Base-by-base conservation (phyloP, 2,329 filamentous ascomycete species). In the Mollisiaceae sp. region DNA sequence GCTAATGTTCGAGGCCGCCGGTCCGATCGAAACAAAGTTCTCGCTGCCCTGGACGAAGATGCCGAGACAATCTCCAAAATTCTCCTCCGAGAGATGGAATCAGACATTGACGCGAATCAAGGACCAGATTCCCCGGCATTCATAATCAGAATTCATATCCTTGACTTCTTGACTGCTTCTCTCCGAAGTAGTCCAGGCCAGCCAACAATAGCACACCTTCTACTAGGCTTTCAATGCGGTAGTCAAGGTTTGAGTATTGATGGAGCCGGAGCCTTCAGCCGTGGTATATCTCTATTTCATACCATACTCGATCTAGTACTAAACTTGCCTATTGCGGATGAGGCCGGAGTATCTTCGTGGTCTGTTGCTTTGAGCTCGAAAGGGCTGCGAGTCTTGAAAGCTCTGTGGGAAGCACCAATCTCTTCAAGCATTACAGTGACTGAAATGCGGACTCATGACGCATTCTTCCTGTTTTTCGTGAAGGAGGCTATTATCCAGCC, bases 201-300 rank as follows among this genome's bases (percentile, higher is more conserved):
- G 71, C 94, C 95, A 4, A 96, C 91, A 1, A 89, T 99, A 70
- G 95, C 94, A 0, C 96, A 99, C 77, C 83, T 97, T 55, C 82
- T 99, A 1, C 86, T 99, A 5, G 95, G 95, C 0, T 97, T 99
- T 77, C 86, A 86, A 63, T 96, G 93, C 73, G 86, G 88, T 52
- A 86, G 90, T 41, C 89, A 88, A 68, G 85, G 85, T 11, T 81
- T 98, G 2, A 87, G 87, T 27, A 81, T 95, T 38, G 84, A 90
- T 59, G 80, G 87, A 1, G 85, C 88, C 35, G 86, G 93, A 57
- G 79, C 91, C 2, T 96, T 97, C 77, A 86, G 89, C 14, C 82
- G 86, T 18, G 86, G 88, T 15, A 85, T 85, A 22, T 94, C 95
- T 0, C 81, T 99, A 15, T 93, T 99, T 75, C 94, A 99, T 79